Base-by-base conservation (phyloP, 2,329 filamentous ascomycete genomes). In the Dactylonectria estremocensis region DNA sequence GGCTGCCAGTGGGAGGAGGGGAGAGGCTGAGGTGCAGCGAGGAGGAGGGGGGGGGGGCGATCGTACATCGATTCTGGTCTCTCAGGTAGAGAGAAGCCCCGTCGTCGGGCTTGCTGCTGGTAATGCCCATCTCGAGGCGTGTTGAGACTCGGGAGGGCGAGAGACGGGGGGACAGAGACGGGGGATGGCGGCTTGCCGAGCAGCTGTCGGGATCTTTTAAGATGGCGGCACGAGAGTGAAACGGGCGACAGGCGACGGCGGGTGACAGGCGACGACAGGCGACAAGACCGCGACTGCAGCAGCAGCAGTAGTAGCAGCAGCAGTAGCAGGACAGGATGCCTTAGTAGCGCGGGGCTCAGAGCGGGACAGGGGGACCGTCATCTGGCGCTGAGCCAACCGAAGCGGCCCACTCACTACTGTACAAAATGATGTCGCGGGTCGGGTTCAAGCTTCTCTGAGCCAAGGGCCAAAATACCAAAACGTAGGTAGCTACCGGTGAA, bases 61-160 rank as follows among this genome's bases (percentile, higher is more conserved):
- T 85, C 92, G 80, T 88, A 98, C 96, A 90, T 88, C 95, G 91
- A 80, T 90, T 93, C 86, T 97, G 96, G 80, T 99, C 96, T 84
- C 93, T 92, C 79, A 98, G 86, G 81, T 93, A 97, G 80, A 98
- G 85, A 76, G 90, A 84, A 75, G 90, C 88, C 80, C 91, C 93
- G 78, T 98, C 95, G 77, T 97, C 95, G 77, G 92, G 91, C 83
- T 91, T 93, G 87, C 95, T 98, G 81, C 90, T 92, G 83, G 98
- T 91, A 85, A 93, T 95, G 79, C 96, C 96, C 96, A 99, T 99
- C 81, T 83, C 88, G 84, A 81, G 64, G 66, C 68, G 64, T 55
- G 68, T 69, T 68, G 69, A 58, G 67, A 28, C 24, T 28, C 24
- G 68, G 65, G 60, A 66, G 61, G 67, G 61, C 66, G 70, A 64